Evolutionary conservation across 768 basidiomycete genomes (phyloP), one percentile per base, ranked within the genome.

Genomic region (Hemileccinum rubropunctum): DNA sequence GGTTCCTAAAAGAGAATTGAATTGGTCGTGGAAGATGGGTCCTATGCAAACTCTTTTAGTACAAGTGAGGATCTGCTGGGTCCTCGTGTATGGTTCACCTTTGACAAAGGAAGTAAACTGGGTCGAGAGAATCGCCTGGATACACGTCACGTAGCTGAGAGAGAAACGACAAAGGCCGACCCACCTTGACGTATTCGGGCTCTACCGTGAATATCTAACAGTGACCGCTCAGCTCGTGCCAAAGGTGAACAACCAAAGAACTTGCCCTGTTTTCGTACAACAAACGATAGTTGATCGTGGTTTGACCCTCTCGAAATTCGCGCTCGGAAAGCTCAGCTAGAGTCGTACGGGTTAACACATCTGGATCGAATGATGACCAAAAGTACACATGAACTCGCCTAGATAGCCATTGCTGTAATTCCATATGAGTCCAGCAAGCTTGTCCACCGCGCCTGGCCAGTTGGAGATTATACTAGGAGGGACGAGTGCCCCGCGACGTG

Each of bases 391-490:
- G 20, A 2, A 50, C 73, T 7, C 51, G 76, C 82, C 78, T 17
- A 73, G 71, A 62, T 83, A 82, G 1, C 80, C 82, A 35, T 59
- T 57, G 3, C 65, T 63, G 46, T 72, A 73, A 28, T 73, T 70
- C 43, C 67, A 54, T 45, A 71, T 63, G 67, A 79, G 61, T 13
- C 27, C 49, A n/a, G 55, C 52, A 21, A 81, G 58, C 14, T 79
- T 55, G 51, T 81, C 81, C 4, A 77, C n/a, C 51, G 75, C 78
- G 21, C 77, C 80, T 6, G 72, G 64, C 59, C 54, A 67, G 35
- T 64, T 73, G 0, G 76, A 77, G 23, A 59, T 51, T 1, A 67
- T 59, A 15, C 51, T 62, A 1, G 77, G 78, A 0, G 75, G 62
- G n/a, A 77, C 61, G 10, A 74, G 72, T 26, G 80, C 80, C 4